A percentile compares a stretch with the other conserved stretches of the same genome.
phyloP scores from a whole-genome alignment of 1,284 basidiomycete genomes.

The Naganishia sp. region DNA sequence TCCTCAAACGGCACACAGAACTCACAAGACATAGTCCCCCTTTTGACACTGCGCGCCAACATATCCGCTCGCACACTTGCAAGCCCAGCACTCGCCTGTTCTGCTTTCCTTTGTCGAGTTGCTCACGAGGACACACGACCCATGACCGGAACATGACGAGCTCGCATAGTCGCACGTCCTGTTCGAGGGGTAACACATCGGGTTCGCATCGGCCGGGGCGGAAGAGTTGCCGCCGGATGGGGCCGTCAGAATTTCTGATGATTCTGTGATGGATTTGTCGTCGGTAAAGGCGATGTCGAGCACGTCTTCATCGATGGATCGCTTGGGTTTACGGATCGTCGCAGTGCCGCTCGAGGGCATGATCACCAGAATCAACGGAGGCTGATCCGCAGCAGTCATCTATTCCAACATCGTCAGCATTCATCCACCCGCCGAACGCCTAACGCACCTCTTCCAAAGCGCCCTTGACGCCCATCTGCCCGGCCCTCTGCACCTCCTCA shows the following conservation, averaged over 20 bases:
- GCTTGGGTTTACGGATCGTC: conserved; percentile 2
- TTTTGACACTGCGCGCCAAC: conserved; percentile 48
- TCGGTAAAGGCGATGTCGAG: not conserved
- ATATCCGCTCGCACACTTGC: conserved; percentile 43
- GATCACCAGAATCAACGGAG: conserved; percentile 50
- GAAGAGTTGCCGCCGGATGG: conserved; percentile 14
- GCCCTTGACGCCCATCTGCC: conserved; percentile 44
- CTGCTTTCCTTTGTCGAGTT: conserved; percentile 35
- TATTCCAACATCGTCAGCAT: conserved; percentile 8
- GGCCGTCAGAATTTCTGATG: conserved; percentile 4
- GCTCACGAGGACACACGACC: conserved; percentile 39
- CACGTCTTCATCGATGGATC: conserved; percentile 8
- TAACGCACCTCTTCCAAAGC: conserved; percentile 46
- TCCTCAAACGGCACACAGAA: not conserved
- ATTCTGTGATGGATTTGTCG: not conserved
- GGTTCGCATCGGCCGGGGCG: conserved; percentile 30
- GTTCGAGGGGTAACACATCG: conserved; percentile 44
- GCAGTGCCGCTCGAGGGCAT: conserved; percentile 34
- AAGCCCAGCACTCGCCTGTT: conserved; percentile 46
- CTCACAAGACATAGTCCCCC: conserved; percentile 48
- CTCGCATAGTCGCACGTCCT: conserved; percentile 40
- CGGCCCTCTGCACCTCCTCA: conserved; percentile 46
- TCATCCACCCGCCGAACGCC: too few relatives aligned
- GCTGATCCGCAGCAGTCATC: conserved; percentile 48
- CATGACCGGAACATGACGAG: conserved; percentile 44